These are phyloP conservation scores for Podospora tetraspora DNA, from an alignment of 495 filamentous ascomycete species.

Conservation along the genomic window DNA sequence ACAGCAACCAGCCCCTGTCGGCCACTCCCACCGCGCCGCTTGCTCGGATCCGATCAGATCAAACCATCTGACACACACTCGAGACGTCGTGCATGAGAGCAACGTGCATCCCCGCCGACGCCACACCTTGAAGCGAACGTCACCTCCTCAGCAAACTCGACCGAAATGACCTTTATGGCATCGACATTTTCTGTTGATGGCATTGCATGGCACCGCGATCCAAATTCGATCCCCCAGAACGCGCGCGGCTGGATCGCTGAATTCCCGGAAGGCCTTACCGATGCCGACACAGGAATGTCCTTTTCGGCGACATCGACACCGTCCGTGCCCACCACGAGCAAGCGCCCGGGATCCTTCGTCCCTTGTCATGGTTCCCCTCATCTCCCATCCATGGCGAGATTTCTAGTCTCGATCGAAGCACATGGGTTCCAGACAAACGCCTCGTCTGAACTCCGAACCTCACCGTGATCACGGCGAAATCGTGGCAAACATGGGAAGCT, in stretches of 20 bases:
- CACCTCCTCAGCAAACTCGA: background rate
- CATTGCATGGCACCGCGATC: conserved; percentile 1
- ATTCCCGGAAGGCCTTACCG: background rate
- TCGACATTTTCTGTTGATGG: background rate
- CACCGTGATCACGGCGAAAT: background rate
- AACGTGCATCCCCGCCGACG: conserved; percentile 3
- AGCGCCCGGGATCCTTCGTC: background rate
- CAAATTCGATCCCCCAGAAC: background rate
- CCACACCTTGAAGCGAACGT: background rate
- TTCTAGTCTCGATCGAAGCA: background rate
- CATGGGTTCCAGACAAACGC: background rate
- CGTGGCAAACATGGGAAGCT: background rate
- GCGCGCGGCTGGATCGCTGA: background rate
- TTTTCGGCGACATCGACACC: background rate
- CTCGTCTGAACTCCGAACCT: background rate
- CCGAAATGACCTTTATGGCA: conserved; percentile 6
- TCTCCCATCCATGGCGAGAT: background rate
- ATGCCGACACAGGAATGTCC: background rate
- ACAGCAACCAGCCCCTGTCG: conserved; percentile 23
- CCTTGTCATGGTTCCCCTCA: background rate
- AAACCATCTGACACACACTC: conserved; percentile 30
- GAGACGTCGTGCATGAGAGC: conserved; percentile 20
- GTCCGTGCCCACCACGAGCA: background rate
- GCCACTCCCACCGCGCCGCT: conserved; percentile 26
- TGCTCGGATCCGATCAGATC: conserved; percentile 24